These are phyloP conservation scores for Capronia epimyces DNA, from an alignment of 2,329 filamentous ascomycete species.

Conservation along the genomic window DNA sequence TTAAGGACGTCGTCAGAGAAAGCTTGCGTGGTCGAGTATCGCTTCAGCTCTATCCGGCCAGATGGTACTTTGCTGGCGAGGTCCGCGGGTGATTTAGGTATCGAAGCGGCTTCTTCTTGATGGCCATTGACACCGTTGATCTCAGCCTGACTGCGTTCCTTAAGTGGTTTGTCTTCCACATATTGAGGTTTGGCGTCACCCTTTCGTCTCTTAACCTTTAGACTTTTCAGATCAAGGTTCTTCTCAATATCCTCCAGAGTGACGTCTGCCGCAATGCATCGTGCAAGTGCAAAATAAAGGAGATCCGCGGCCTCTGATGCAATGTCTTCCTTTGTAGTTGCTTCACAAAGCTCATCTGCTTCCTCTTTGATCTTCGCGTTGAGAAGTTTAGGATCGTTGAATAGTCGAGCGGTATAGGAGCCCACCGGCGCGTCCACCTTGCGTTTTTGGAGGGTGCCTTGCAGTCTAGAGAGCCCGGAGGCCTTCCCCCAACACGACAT, in stretches of 20 bases:
- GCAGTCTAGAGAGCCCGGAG: conserved; percentile 72
- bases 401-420: conserved; percentile 89
- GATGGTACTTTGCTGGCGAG: conserved; percentile 43
- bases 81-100: conserved; percentile 50
- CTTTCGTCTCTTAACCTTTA: conserved; percentile 88
- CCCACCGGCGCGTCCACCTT: conserved; percentile 78
- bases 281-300: conserved; percentile 91
- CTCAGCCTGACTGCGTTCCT: conserved; percentile 33
- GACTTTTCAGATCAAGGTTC: conserved; percentile 87
- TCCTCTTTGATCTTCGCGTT: conserved; percentile 98
- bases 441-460: conserved; percentile 77
- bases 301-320: conserved; percentile 93
- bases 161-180: conserved; percentile 59
- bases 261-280: conserved; percentile 79
- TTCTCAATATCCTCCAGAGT: conserved; percentile 82
- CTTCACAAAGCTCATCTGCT: conserved; percentile 88
- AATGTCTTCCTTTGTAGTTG: conserved; percentile 72
- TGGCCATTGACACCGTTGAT: conserved; percentile 16
- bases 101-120: conserved; percentile 43
- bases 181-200: conserved; percentile 94
- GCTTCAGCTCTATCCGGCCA: conserved; percentile 73
- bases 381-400: conserved; percentile 83
- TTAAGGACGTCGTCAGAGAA: conserved; percentile 54
- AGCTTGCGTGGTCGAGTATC: conserved; percentile 58
- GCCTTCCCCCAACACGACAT: conserved; percentile 88